Evolutionary conservation across 768 basidiomycete genomes (phyloP).

Genomic region (Russula sp.): DNA sequence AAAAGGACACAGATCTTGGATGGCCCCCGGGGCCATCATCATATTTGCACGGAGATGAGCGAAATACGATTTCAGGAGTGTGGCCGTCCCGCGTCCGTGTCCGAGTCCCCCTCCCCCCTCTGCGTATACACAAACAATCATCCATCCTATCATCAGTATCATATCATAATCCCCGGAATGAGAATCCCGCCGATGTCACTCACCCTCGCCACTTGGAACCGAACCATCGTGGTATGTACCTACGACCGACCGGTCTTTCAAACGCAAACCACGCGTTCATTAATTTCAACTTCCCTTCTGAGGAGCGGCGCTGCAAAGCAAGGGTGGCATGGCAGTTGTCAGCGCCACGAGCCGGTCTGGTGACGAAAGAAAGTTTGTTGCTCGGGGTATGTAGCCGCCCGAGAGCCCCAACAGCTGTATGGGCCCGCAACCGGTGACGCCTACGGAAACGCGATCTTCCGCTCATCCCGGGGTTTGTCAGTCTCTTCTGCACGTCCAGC

Average conservation of each 20-base stretch:
- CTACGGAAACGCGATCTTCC: not conserved
- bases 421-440: not conserved
- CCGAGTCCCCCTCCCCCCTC: too few relatives aligned
- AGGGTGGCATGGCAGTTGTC: too few relatives aligned
- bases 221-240: too few relatives aligned
- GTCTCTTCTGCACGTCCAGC: not conserved
- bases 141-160: too few relatives aligned
- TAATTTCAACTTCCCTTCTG: too few relatives aligned
- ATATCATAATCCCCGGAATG: not conserved
- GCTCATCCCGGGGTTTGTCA: not conserved
- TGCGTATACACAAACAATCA: too few relatives aligned
- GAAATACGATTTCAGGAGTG: not conserved
- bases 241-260: too few relatives aligned
- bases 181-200: not conserved
- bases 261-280: too few relatives aligned
- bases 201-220: too few relatives aligned
- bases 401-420: not conserved
- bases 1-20: slow-evolving; percentile 8
- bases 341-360: not conserved
- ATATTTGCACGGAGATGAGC: not conserved
- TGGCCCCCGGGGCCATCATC: too few relatives aligned
- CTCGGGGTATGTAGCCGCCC: not conserved
- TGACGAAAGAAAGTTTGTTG: too few relatives aligned
- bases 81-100: not conserved
- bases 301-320: not conserved